These are phyloP conservation scores for Hebeloma cylindrosporum DNA, from an alignment of 768 basidiomycete species.

Conservation along the genomic window DNA sequence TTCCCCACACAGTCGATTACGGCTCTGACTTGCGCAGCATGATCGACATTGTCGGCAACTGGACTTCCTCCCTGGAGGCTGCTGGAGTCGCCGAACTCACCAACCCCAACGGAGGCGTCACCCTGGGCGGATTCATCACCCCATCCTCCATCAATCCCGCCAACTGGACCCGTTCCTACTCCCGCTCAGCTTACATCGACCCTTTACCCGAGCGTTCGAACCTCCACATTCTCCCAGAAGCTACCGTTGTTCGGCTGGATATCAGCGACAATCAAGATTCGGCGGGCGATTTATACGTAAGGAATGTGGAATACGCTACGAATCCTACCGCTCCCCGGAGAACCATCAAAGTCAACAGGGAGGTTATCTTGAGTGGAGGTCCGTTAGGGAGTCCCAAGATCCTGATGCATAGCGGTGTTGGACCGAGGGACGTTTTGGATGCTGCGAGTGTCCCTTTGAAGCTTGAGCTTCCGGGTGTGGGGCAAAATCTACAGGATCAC, in stretches of 20 bases:
- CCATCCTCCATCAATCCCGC: conserved; percentile 59
- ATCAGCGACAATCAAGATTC: conserved; percentile 44
- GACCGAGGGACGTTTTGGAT: conserved; percentile 46
- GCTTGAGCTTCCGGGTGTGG: conserved; percentile 51
- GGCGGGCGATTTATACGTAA: conserved; percentile 21
- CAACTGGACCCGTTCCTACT: conserved; percentile 66
- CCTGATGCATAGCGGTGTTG: conserved; percentile 54
- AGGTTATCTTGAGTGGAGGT: conserved; percentile 54
- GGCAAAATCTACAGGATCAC: conserved; percentile 57
- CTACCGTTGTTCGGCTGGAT: conserved; percentile 53
- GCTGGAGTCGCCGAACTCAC: conserved; percentile 41
- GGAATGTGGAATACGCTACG: conserved; percentile 46
- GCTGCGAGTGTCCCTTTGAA: conserved; percentile 40
- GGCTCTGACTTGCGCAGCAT: conserved; percentile 33
- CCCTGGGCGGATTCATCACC: conserved; percentile 53
- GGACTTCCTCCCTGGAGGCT: conserved; percentile 50
- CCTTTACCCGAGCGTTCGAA: conserved; percentile 55
- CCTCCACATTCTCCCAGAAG: conserved; percentile 55
- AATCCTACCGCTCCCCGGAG: conserved; percentile 28
- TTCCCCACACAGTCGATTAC: neutral
- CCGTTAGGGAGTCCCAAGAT: conserved; percentile 50
- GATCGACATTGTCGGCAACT: conserved; percentile 50
- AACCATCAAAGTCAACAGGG: conserved; percentile 56
- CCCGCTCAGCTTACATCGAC: conserved; percentile 66
- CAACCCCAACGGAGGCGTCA: conserved; percentile 48